phyloP scores from a whole-genome alignment of 2,329 filamentous ascomycete genomes.

The Verruconis gallopava region DNA sequence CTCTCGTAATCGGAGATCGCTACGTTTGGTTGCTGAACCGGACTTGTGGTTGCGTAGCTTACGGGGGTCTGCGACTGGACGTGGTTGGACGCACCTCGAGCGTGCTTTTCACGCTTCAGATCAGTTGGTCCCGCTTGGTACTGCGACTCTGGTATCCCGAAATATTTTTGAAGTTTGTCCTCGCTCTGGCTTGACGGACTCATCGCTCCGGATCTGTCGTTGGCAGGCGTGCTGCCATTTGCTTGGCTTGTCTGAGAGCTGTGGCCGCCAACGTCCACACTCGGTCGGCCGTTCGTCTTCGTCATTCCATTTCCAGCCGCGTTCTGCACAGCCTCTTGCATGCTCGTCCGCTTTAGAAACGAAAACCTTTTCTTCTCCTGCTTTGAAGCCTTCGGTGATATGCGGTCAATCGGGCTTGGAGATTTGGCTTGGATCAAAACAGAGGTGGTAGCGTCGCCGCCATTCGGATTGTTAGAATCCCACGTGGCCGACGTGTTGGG shows the following conservation, averaged over 20 bases:
- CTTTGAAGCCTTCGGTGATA: neutral
- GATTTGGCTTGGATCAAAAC: neutral
- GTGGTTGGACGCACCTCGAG: neutral
- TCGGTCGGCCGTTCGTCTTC: neutral
- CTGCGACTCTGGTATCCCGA: constrained; percentile 5
- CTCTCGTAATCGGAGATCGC: neutral
- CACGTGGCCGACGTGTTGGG: constrained; percentile 22
- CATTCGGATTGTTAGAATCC: constrained; percentile 12
- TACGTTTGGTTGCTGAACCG: neutral
- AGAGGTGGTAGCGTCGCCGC: neutral
- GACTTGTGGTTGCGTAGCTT: neutral
- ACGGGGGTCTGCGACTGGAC: neutral
- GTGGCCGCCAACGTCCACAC: neutral
- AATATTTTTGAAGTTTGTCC: constrained; percentile 8
- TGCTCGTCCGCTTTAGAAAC: neutral
- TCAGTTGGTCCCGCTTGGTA: constrained; percentile 2
- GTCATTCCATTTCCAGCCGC: neutral
- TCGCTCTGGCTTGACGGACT: neutral
- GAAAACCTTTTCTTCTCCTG: neutral
- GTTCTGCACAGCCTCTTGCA: neutral
- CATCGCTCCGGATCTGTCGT: neutral
- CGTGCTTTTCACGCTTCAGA: neutral
- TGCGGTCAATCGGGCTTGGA: neutral
- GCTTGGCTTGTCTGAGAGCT: neutral
- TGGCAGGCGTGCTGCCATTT: neutral